Evolutionary conservation across 2,329 filamentous ascomycete genomes (phyloP).

Genomic region (Microdochium trichocladiopsis): DNA sequence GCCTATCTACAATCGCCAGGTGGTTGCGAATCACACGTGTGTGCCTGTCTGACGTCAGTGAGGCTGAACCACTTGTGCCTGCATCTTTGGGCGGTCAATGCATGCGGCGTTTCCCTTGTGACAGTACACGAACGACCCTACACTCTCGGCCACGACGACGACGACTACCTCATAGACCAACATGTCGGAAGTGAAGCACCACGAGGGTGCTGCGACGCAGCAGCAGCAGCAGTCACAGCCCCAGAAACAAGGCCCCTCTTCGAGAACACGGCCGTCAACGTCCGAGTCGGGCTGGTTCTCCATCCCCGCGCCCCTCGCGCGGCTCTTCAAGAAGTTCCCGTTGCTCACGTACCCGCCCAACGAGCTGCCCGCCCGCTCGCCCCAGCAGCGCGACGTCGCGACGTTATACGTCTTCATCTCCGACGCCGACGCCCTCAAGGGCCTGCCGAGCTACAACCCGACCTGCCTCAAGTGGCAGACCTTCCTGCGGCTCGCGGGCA

Average conservation of each 20-base stretch:
- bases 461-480: slow-evolving; percentile 96
- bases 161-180: no score
- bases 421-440: slow-evolving; percentile 50
- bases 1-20: background rate
- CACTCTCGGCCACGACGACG: no score
- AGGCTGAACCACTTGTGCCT: background rate
- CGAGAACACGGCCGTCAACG: background rate
- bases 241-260: background rate
- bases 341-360: slow-evolving; percentile 70
- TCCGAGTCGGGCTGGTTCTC: slow-evolving; percentile 35
- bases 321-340: slow-evolving; percentile 79
- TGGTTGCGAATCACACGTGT: background rate
- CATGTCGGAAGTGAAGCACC: no score
- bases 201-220: slow-evolving; percentile 4
- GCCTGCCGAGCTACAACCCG: slow-evolving; percentile 79
- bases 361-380: slow-evolving; percentile 50
- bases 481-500: slow-evolving; percentile 69
- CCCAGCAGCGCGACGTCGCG: slow-evolving; percentile 35
- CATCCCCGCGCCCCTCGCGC: slow-evolving; percentile 69
- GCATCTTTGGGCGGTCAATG: background rate
- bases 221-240: slow-evolving; percentile 7
- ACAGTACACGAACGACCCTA: no score
- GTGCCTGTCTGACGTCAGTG: background rate
- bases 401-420: slow-evolving; percentile 73
- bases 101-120: no score